Evolutionary conservation across 257 asterid genomes (phyloP), one percentile per base, ranked within the genome.

Genomic region (Primulina tabacum): DNA sequence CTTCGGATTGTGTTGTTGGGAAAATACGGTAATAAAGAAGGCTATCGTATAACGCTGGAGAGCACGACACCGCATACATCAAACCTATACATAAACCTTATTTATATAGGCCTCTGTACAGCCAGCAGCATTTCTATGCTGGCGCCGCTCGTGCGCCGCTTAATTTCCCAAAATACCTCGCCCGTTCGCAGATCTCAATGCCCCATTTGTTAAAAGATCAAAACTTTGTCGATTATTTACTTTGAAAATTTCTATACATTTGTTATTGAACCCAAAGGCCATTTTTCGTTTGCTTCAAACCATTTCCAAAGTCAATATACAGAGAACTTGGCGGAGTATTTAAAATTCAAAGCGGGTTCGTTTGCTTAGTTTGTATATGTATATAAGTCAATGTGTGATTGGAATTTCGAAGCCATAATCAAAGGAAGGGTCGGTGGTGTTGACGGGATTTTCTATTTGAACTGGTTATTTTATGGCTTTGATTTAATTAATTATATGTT

Each of bases 121-220:
- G 75, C 56, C 81, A 53, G 73, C 87, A 75, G 76, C 72, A 66
- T 63, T 70, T 72, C 77, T 78, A 80, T 47, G n/a, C 69, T 72
- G 69, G 73, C 89, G 88, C 90, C 83, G 95, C 90, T 84, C 83
- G 82, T 85, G 85, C 78, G 86, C 83, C 76, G 84, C 82, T 70
- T 69, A 68, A 79, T 67, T 72, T 69, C 75, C 73, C 75, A 78
- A 75, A 71, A 76, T 34, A 57, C 77, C 82, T 67, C 70, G 0
- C 75, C 18, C 17, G 21, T 71, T 71, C 84, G 71, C 87, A 70
- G 78, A 81, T 83, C 87, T 88, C 90, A 76, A 86, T 76, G 67
- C 55, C 79, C 80, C 75, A 24, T 69, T 76, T 62, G 63, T n/a
- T 69, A 29, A 62, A 62, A 76, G 20, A 30, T n/a, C 35, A 2